Evolutionary conservation across 441 rosid species (phyloP), one percentile per base, ranked within the genome.

Genomic region (Jatropha multifida): DNA sequence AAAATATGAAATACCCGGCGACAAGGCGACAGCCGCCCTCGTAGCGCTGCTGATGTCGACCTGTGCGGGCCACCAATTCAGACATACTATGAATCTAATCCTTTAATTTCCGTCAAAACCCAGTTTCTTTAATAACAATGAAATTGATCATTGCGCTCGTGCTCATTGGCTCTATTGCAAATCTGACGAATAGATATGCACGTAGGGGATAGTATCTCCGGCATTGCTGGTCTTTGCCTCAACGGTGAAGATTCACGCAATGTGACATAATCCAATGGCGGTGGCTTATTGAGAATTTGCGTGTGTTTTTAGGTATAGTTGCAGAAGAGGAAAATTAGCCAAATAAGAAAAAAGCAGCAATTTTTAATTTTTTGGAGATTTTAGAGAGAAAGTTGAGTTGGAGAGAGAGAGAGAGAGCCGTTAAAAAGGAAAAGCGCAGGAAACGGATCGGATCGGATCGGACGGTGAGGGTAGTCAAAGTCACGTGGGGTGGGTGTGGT

Each of bases 11-110:
- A 27, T 89, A 95, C 97, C 97, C 99, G 73, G 98, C 97, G 42
- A 95, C 91, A 86, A 93, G 98, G 82, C 97, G 99, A 71, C 89
- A 90, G 40, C 99, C 97, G 73, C 82, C 89, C 80, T 90, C 91
- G 82, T 95, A 92, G 3, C 96, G 96, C 76, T 95, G 99, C 85
- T 90, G 98, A 85, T 88, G 98, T 78, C 98, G 97, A 90, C 98
- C 99, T 59, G 97, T 95, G 71, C 97, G 97, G 83, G 97, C 99
- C 72, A 90, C 99, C 88, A 93, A 95, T 82, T 88, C 96, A 85
- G 93, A 89, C 99, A 89, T 95, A 42, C 12, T 37, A 60, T 74
- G 17, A 65, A 51, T 59, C 46, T 10, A 49, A 20, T 27, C 12
- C 17, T 46, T 44, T 27, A 52, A 27, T n/a, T 3, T 3, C 56